Base-by-base conservation (phyloP, 1,284 basidiomycete species). In the Thecaphora frezii region DNA sequence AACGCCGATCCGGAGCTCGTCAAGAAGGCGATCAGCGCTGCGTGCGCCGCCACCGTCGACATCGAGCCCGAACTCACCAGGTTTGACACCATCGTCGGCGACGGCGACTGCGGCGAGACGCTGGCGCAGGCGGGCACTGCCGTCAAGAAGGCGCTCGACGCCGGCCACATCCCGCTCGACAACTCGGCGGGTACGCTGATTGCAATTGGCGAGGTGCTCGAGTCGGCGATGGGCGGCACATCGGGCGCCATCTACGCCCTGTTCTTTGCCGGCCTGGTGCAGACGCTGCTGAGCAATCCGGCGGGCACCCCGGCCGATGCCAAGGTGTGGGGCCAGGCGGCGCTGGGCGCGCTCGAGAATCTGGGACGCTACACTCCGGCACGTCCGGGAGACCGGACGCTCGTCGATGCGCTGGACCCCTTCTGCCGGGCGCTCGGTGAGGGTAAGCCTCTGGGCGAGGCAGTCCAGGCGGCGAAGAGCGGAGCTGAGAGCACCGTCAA, bases 401-500 rank as follows among this genome's bases (percentile, higher is more conserved):
- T 86, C 39, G 80, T 86, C 21, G 85, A 86, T 48, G 82, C 85
- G 0, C 80, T 86, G 1, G 56, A 69, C 18, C 84, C 84, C 10
- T 83, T 86, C 60, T 83, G 82, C 62, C 65, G 65, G 18, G 66
- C 76, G 2, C 71, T 84, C 8, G 70, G 66, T 4, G 54, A 46
- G 2, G 80, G 73, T 23, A 67, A 72, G 39, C 55, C 60, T 7
- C 62, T 83, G 8, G 40, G 62, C 3, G 71, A 78, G 19, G 83
- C 83, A 1, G 82, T 80, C 0, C 62, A 73, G 16, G 80, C 77
- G 3, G 81, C 82, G 30, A 78, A 77, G 53, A 65, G 69, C 26
- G 85, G 85, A 3, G 83, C 84, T 2, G 81, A 83, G 66, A 75
- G 73, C 42, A 86, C 85, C 7, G 77, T 79, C 40, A 79, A 76